Base-by-base conservation (phyloP, 2,329 filamentous ascomycete genomes). In the Hymenoscyphus salicellus region DNA sequence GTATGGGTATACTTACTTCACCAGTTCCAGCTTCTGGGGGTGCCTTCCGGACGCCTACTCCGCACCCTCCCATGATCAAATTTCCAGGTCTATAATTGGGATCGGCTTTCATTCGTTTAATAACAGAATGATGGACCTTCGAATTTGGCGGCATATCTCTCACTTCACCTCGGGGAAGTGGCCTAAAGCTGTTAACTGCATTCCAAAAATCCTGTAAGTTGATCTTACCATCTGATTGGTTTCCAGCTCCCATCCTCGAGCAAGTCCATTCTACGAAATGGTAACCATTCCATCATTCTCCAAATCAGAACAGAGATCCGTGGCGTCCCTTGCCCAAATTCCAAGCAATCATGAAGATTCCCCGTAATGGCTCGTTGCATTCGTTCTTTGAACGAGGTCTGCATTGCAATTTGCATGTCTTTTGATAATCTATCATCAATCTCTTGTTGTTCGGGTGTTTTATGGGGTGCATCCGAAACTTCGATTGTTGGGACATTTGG, bases 1-100 rank as follows among this genome's bases (percentile, higher is more conserved):
- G 20, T 26, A 6, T 23, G 20, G 43, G 20, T 49, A 49, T 26
- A 49, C 8, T 49, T 49, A 49, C 43, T 49, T 56, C 52, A 32
- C 52, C 52, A 56, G 30, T 56, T 56, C 52, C 52, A 56, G 52
- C 52, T 30, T 56, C 52, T 3, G 52, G 52, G 26, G 52, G 52
- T 10, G 52, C 52, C 11, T 32, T 26, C 16, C 30, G 11, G 14
- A 33, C 26, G 14, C 52, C 52, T n/a, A 56, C 30, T 30, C 26
- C 52, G 8, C 52, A 20, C 6, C 26, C 52, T 7, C 52, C 52
- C 7, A 56, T 7, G 14, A 56, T 56, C 30, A 56, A 32, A 16
- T 56, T 56, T 20, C 52, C 52, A 33, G 52, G 52, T n/a, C 52
- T 30, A 28, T 56, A 56, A 14, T 32, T 30, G 52, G 52, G 52